These are phyloP conservation scores for Boletus eberwhitei DNA, from an alignment of 768 basidiomycete species.

Conservation along the genomic window DNA sequence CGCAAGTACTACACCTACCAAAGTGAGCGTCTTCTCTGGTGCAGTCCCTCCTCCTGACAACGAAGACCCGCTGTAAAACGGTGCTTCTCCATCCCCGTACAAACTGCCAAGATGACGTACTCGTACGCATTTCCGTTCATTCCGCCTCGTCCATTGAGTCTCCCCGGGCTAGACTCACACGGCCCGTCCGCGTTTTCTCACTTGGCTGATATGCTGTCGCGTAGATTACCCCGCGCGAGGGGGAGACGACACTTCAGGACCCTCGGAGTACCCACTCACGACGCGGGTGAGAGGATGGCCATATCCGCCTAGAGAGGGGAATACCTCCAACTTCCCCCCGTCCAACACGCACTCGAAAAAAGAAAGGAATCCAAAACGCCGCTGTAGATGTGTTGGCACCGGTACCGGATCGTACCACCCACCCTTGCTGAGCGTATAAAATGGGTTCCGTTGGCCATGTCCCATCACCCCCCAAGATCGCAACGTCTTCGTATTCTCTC, in stretches of 20 bases:
- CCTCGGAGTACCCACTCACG: not conserved
- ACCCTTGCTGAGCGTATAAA: constrained; percentile 13
- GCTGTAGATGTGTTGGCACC: not conserved
- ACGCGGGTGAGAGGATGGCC: constrained; percentile 5
- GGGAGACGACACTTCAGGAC: not conserved
- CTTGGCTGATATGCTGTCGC: constrained; percentile 7
- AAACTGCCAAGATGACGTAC: constrained; percentile 16
- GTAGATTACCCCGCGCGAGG: not conserved
- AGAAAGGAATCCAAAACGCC: constrained; percentile 17
- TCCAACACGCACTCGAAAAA: constrained; percentile 5
- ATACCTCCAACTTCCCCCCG: not conserved
- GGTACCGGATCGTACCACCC: constrained; percentile 9
- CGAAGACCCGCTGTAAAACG: not conserved
- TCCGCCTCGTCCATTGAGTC: not conserved
- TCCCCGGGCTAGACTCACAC: not conserved
- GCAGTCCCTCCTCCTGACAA: constrained; percentile 1
- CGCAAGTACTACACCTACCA: constrained; percentile 10
- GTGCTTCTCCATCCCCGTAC: constrained; percentile 14
- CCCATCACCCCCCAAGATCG: not conserved
- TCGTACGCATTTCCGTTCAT: constrained; percentile 4
- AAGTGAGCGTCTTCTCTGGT: constrained; percentile 16
- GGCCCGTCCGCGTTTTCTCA: constrained; percentile 3
- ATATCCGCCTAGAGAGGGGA: constrained; percentile 5
- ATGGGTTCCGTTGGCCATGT: not conserved
- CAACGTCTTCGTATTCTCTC: not conserved